Base-by-base conservation (phyloP, 2,329 filamentous ascomycete species). In the Westerdykella sp. region DNA sequence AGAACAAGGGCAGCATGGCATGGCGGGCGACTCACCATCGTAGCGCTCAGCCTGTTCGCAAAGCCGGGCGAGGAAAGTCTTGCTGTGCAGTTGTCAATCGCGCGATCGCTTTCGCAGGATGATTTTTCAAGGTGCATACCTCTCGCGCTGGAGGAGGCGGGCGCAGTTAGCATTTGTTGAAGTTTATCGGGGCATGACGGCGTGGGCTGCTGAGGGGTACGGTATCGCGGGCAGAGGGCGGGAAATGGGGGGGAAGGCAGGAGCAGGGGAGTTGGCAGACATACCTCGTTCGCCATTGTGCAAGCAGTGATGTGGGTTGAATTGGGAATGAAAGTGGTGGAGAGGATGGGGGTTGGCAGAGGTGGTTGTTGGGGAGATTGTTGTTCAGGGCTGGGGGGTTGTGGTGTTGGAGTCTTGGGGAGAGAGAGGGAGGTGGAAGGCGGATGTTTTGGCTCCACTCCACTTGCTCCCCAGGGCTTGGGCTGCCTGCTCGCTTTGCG, bases 31-130 rank as follows among this genome's bases (percentile, higher is more conserved):
- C 79, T 72, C 71, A 82, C 79, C 93, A 91, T 98, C 91, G 77
- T 98, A 98, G 71, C 91, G 91, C 82, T 97, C 93, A 71, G 93
- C 93, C 84, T 98, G 93, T 87, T 97, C 93, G 81, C 93, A 97
- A 71, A 98, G 89, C 78, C 93, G 85, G 74, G 93, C 93, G 73
- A 97, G 88, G 82, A 97, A 97, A 70, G 93, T 97, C 85, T 97
- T 97, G 63, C 65, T 68, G 57, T 52, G 44, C 40, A 38, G 14
- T 43, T 38, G 63, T 67, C 56, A 67, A 61, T 60, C 49, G 44
- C 18, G 42, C 41, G 31, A 35, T 40, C 42, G 39, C 37, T 41
- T 41, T 41, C 38, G 40, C 44, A 37, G 52, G 42, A 49, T 46
- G 54, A 48, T 45, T 44, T 44, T 44, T 37, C 39, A 39, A 39